These are phyloP conservation scores for Ensete ventricosum DNA, from an alignment of 176 grass and related monocot species.

Conservation along the genomic window DNA sequence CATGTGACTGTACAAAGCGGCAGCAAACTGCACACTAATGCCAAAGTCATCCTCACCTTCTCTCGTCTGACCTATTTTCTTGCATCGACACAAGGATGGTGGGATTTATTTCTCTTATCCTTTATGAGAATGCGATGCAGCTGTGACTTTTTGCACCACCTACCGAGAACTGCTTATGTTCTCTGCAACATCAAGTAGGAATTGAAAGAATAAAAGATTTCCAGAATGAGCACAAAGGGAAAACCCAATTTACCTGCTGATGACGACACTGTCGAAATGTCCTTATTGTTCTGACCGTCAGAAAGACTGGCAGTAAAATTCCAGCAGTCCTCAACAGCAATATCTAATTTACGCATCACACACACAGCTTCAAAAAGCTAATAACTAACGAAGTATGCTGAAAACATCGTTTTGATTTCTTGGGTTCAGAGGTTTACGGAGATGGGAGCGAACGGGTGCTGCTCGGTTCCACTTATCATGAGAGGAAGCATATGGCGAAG, in stretches of 20 bases:
- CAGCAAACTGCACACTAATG: no score
- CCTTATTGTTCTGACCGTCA: constrained; percentile 31
- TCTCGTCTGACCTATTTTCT: no score
- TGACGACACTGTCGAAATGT: constrained; percentile 29
- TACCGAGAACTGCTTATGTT: no score
- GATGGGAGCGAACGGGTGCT: constrained; percentile 32
- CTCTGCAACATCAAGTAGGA: no score
- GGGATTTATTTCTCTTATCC: no score
- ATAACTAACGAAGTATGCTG: no score
- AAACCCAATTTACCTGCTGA: constrained; percentile 1
- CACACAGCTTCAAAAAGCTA: not conserved
- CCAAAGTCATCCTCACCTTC: no score
- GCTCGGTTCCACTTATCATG: constrained; percentile 21
- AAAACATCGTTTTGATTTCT: not conserved
- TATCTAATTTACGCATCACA: constrained; percentile 14
- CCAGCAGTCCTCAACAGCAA: constrained; percentile 48
- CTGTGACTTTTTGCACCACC: no score
- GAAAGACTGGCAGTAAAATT: constrained; percentile 47
- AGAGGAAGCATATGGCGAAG: constrained; percentile 44
- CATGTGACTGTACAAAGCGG: no score
- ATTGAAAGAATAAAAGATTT: no score
- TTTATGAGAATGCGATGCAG: no score
- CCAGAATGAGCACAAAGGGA: not conserved
- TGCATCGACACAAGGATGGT: no score
- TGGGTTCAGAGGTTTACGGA: constrained; percentile 30